Base-by-base conservation (phyloP, 2,329 filamentous ascomycete species). In the Fusarium lyarnte region DNA sequence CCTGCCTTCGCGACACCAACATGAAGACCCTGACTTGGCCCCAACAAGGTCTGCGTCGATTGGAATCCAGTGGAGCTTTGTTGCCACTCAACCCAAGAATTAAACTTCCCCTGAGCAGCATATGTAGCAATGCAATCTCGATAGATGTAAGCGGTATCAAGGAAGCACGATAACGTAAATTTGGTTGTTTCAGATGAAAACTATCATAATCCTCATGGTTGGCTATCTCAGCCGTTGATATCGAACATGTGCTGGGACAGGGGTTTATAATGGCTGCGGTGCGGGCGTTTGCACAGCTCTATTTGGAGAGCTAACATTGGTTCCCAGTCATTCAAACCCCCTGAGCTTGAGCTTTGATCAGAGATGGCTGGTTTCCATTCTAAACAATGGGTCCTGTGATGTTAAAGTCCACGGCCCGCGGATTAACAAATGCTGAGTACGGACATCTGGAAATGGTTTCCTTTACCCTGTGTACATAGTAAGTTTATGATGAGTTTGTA, bases 231-330 rank as follows among this genome's bases (percentile, higher is more conserved):
- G 29, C 54, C 31, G 57, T 55, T 60, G 47, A 58, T 59, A 58
- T 68, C 46, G 58, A 41, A 41, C 46, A 57, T 58, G 64, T 61
- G 60, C 41, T 35, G 17, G 27, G 45, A 47, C 46, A 72, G 49
- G 59, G 47, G 42, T 27, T 45, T 46, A 46, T 55, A 67, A 52
- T 38, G 43, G 69, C 25, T 65, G 69, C 33, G 63, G 23, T 75
- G 74, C 70, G 74, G 74, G 74, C 74, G 74, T 71, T 70, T 47
- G 33, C 59, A 73, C 73, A 72, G 58, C 43, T 60, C 63, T 64
- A 63, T 62, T 74, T 57, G 38, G 49, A 27, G 46, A 52, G 45
- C 45, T 42, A 23, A 58, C 64, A 76, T 77, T 76, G 74, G 70
- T 59, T 53, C 39, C 65, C 36, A 47, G 17, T 27, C 36, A 31